Evolutionary conservation across 805 yeast genomes (phyloP), one percentile per base, ranked within the genome.

Genomic region (Kodamaea kakaduensis): DNA sequence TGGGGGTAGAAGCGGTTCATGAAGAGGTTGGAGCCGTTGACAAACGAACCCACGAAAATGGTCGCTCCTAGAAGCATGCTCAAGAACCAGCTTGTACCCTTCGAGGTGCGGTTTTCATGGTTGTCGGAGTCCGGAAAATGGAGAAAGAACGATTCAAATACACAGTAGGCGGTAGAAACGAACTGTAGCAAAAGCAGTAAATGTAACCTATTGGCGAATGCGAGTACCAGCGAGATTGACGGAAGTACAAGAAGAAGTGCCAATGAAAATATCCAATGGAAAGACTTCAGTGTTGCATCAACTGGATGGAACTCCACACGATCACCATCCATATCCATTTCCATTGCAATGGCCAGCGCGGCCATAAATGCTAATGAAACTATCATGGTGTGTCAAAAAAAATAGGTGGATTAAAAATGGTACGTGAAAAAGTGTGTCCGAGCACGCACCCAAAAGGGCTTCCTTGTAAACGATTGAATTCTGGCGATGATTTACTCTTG

Each of bases 51-150:
- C 13, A 72, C 44, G 40, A 80, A 69, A 1, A 81, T 59, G 1
- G 77, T 64, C 3, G 58, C 41, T 3, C 71, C 69, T 30, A 73
- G 62, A 27, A 74, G 59, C 17, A 74, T 51, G 17, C 73, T 52
- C 32, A 81, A 59, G 44, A 77, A 72, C 80, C 83, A 75, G n/a
- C 77, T 75, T 0, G 87, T 75, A 0, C 85, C 86, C 36, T 75
- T 65, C 9, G 84, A 75, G 1, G 86, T 77, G 38, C 73, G 58
- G 53, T 81, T 82, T 51, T 83, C 90, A 37, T 78, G 77, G 25
- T 79, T 81, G 35, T 73, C 68, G 22, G 65, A 64, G 51, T 83
- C 90, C 1, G 84, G 80, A 48, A 81, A 83, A 31, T 75, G 60
- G 7, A 82, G 60, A 33, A 81, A 56, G 2, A 78, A 29, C 2